Conservation (phyloP, 768 basidiomycete genomes). For the Steccherinum ochraceum region DNA sequence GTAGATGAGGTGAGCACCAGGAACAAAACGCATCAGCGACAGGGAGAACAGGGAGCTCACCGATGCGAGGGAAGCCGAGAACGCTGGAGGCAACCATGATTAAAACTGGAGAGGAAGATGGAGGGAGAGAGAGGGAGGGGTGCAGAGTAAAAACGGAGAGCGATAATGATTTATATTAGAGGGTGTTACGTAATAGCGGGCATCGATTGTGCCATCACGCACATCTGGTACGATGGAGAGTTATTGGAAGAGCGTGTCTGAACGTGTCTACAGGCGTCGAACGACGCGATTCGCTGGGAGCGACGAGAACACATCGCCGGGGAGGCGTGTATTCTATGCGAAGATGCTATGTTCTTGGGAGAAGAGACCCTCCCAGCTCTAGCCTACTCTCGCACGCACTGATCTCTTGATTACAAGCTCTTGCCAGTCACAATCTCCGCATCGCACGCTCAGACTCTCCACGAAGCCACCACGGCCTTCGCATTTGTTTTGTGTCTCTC, state of each 20-base stretch:
- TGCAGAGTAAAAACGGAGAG: constrained; percentile 3
- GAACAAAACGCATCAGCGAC: neutral
- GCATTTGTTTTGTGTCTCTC: no score
- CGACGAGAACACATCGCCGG: neutral
- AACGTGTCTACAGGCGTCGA: no score
- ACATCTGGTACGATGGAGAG: neutral
- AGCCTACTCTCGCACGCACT: no score
- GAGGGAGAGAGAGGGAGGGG: constrained; percentile 15
- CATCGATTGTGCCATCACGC: neutral
- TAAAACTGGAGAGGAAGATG: constrained; percentile 15
- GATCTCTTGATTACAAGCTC: no score
- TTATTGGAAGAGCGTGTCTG: neutral
- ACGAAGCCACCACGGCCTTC: no score
- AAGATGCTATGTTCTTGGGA: neutral
- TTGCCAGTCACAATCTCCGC: no score
- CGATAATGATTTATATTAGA: constrained; percentile 9
- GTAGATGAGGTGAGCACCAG: neutral
- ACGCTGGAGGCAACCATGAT: constrained; percentile 44
- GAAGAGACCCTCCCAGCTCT: neutral
- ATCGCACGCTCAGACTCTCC: no score
- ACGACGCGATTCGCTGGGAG: neutral
- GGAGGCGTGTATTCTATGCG: neutral
- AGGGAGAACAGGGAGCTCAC: constrained; percentile 20
- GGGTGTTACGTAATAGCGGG: neutral
- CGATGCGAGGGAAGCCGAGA: constrained; percentile 55